Base-by-base conservation (phyloP, 495 filamentous ascomycete genomes). In the Polyplosphaeria fusca region DNA sequence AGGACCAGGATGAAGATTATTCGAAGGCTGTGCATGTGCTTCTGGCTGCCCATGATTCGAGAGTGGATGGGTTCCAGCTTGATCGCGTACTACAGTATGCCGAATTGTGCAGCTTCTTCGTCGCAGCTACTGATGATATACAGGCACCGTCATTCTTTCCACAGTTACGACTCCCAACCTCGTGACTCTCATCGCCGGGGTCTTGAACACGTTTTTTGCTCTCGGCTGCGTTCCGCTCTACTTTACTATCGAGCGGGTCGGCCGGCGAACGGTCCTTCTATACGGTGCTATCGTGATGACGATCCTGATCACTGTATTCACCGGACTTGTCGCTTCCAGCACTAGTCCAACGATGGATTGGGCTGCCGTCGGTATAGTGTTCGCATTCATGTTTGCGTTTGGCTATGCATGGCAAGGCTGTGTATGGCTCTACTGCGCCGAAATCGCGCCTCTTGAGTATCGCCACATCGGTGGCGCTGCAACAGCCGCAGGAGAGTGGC, bases 61-160 rank as follows among this genome's bases (percentile, higher is more conserved):
- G 59, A 62, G 28, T 66, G 59, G 63, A 66, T 66, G 63, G 63
- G 63, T 0, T 52, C 45, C 2, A 59, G 53, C 16, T 44, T 66
- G 39, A 52, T 66, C n/a, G 63, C 58, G n/a, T 66, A 66, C 45
- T 66, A 63, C 53, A 62, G 63, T 59, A 42, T 46, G 41, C 19
- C 30, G n/a, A 12, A 4, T 5, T 23, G 4, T 13, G 4, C n/a
- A 7, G 25, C n/a, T 12, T 54, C 5, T 19, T 4, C 2, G 7
- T 46, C 5, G 24, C 7, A 9, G 37, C 14, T n/a, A 11, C 25
- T 43, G 25, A 35, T 46, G 4, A 51, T 51, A 7, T 47, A 14
- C 16, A 65, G 57, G 58, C 52, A 51, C 52, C 46, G 42, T 62
- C 40, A 66, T 62, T 45, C 49, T 62, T 20, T 42, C 59, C n/a